Evolutionary conservation across 331 rosid species (phyloP).

Genomic region (Cucumis variabilis): DNA sequence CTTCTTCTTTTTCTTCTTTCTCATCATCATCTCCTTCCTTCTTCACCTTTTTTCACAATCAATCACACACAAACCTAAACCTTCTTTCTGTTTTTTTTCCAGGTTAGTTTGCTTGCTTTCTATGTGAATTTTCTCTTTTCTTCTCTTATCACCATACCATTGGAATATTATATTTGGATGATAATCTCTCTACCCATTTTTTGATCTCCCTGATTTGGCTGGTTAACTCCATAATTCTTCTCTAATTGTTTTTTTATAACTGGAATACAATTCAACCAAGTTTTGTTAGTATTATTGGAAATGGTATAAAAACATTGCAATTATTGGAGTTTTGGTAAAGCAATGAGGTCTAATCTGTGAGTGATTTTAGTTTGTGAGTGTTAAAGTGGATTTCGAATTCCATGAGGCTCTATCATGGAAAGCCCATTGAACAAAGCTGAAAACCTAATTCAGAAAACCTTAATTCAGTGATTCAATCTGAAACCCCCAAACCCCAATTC

Average conservation of each 20-base stretch:
- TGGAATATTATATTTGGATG: neutral
- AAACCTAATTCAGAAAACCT: constrained; percentile 40
- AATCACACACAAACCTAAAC: neutral
- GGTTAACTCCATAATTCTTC: constrained; percentile 10
- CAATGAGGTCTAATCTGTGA: constrained; percentile 8
- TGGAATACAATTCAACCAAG: neutral
- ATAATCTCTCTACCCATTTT: constrained; percentile 2
- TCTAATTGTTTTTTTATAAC: neutral
- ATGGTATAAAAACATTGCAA: constrained; percentile 17
- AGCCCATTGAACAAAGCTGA: constrained; percentile 67
- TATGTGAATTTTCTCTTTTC: neutral
- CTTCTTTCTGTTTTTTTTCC: neutral
- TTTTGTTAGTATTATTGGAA: neutral
- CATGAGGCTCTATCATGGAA: constrained; percentile 99
- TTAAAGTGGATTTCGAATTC: constrained; percentile 43
- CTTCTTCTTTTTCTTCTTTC: constrained; percentile 29
- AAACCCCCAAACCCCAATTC: constrained; percentile 55
- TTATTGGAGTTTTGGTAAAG: neutral
- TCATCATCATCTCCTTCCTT: too few species aligned
- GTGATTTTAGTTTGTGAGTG: neutral
- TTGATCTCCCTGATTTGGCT: constrained; percentile 30
- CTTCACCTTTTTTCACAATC: constrained; percentile 42
- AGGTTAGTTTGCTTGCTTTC: neutral
- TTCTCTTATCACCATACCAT: neutral
- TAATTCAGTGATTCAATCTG: constrained; percentile 37